Evolutionary conservation across 768 basidiomycete species (phyloP).

Genomic region (Chiua virens): DNA sequence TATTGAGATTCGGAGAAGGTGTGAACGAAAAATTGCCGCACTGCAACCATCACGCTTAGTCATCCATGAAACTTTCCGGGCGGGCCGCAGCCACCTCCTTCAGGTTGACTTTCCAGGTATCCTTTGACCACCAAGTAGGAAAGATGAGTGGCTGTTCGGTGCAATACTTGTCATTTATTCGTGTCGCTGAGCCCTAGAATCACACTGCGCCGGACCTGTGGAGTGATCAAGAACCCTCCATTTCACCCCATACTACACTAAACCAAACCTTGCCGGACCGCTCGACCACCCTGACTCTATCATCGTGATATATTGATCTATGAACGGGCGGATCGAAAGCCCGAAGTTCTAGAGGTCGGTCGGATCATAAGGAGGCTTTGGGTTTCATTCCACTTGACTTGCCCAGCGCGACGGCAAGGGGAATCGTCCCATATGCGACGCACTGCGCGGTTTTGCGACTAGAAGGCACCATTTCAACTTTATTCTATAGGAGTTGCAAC

Average conservation of each 20-base stretch:
- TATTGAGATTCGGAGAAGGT: slow-evolving; percentile 1
- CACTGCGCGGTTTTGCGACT: background rate
- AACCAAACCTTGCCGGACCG: slow-evolving; percentile 1
- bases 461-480: slow-evolving; percentile 6
- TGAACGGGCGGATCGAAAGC: too few relatives aligned
- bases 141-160: background rate
- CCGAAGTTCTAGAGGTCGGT: slow-evolving; percentile 7
- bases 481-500: slow-evolving; percentile 8
- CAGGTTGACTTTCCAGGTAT: slow-evolving; percentile 20
- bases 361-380: slow-evolving; percentile 18
- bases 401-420: too few relatives aligned
- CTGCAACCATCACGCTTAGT: slow-evolving; percentile 16
- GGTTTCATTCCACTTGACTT: background rate
- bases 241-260: slow-evolving; percentile 11
- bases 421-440: background rate
- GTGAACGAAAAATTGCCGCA: background rate
- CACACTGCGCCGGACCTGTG: background rate
- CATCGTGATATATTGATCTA: too few relatives aligned
- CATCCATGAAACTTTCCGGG: slow-evolving; percentile 2
- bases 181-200: background rate
- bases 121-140: background rate
- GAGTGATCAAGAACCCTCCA: slow-evolving; percentile 8
- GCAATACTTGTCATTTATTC: background rate
- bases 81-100: slow-evolving; percentile 3
- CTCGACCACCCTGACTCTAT: background rate